Percentiles rank a stretch among this genome's conserved stretches.
phyloP scores from a whole-genome alignment of 495 filamentous ascomycete species.

The Chlorociboria aeruginascens region DNA sequence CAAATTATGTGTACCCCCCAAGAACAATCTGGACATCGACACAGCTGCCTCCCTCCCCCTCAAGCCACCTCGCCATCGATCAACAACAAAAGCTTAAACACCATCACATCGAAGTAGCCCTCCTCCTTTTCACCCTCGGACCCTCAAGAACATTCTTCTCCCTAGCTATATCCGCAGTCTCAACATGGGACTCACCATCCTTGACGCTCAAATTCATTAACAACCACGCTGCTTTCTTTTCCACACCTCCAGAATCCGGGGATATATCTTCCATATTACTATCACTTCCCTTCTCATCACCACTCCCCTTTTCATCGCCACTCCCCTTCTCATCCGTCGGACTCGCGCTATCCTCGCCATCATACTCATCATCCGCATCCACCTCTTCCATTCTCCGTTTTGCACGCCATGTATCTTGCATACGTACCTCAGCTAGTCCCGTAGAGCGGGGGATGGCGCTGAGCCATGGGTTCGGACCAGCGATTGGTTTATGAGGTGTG shows the following conservation, averaged over 20 bases:
- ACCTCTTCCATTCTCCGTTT: slow-evolving; percentile 13
- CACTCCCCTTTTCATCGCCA: slow-evolving; percentile 4
- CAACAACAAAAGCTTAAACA: background rate
- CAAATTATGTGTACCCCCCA: background rate
- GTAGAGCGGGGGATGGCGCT: slow-evolving; percentile 30
- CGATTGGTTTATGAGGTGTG: background rate
- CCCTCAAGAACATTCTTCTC: slow-evolving; percentile 3
- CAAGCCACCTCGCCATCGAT: background rate
- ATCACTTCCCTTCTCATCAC: slow-evolving; percentile 5
- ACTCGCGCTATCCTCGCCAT: slow-evolving; percentile 12
- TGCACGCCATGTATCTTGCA: slow-evolving; percentile 4
- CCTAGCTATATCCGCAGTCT: slow-evolving; percentile 1
- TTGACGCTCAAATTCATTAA: slow-evolving; percentile 42
- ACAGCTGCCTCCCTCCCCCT: background rate
- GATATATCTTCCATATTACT: slow-evolving; percentile 3
- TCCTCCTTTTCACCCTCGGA: slow-evolving; percentile 23
- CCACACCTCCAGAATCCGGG: slow-evolving; percentile 10
- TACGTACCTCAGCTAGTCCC: slow-evolving; percentile 2
- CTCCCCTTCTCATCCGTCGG: slow-evolving; percentile 17
- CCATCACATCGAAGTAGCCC: slow-evolving; percentile 27
- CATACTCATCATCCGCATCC: slow-evolving; percentile 15
- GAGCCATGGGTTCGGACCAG: slow-evolving; percentile 25
- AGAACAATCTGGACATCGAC: slow-evolving; percentile 5
- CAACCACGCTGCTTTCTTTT: slow-evolving; percentile 45
- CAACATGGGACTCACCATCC: slow-evolving; percentile 21